A percentile compares a stretch with the other conserved stretches of the same genome.
Evolutionary conservation across 352 stramenopile species (phyloP).

Genomic region (Pythium coloratum): DNA sequence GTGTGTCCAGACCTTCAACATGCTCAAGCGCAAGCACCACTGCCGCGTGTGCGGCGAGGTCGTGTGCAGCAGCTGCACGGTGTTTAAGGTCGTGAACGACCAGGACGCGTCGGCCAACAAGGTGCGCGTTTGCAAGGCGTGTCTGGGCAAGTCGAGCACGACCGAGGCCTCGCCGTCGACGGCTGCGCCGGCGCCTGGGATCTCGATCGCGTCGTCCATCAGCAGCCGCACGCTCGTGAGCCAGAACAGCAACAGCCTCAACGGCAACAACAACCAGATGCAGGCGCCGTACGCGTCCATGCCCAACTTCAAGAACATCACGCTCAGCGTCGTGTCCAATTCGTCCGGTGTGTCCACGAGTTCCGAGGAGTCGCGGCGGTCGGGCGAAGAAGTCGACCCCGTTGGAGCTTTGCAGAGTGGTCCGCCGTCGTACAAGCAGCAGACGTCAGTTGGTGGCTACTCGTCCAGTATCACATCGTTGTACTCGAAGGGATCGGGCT

Average conservation of each 20-base stretch:
- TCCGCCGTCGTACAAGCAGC: slow-evolving; percentile 17
- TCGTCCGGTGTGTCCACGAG: slow-evolving; percentile 31
- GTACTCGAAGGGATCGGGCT: slow-evolving; percentile 29
- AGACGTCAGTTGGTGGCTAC: slow-evolving; percentile 13
- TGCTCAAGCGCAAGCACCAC: slow-evolving; percentile 85
- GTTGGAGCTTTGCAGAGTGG: slow-evolving; percentile 14
- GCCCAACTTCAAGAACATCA: slow-evolving; percentile 33
- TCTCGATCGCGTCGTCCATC: slow-evolving; percentile 1
- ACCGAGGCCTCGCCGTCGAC: slow-evolving; percentile 18
- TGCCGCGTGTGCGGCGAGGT: slow-evolving; percentile 87
- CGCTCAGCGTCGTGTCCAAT: slow-evolving; percentile 30
- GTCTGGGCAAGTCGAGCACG: slow-evolving; percentile 61
- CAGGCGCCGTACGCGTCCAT: slow-evolving; percentile 12
- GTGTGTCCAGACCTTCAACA: slow-evolving; percentile 73
- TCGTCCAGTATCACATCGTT: slow-evolving; percentile 24
- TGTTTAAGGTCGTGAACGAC: slow-evolving; percentile 73
- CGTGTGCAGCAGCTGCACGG: slow-evolving; percentile 77
- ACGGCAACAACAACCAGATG: slow-evolving; percentile 21
- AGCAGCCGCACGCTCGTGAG: background rate
- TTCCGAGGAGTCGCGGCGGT: slow-evolving; percentile 31
- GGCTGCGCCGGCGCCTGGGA: slow-evolving; percentile 11
- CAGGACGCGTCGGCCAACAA: slow-evolving; percentile 49
- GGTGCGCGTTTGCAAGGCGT: slow-evolving; percentile 80
- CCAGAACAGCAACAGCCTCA: slow-evolving; percentile 11
- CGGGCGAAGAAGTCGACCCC: slow-evolving; percentile 24